Evolutionary conservation across 345 rosid genomes (phyloP), one percentile per base, ranked within the genome.

Genomic region (Chamaenerion angustifolium): DNA sequence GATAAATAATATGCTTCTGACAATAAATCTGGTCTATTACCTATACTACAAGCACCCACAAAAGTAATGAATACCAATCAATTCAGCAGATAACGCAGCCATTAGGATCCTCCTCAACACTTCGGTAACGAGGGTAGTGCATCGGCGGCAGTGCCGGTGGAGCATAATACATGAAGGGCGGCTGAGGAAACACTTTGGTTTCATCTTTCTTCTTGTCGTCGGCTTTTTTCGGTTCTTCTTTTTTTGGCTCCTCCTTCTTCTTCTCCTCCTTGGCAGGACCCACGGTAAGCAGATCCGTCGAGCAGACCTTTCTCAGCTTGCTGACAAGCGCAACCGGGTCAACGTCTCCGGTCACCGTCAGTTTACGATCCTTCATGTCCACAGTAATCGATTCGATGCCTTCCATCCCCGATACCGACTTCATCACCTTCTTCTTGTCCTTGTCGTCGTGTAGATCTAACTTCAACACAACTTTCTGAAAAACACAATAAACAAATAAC

Each of bases 391-490:
- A 62, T 16, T 56, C 60, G 48, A 46, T 69, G 76, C 88, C 88
- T 60, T 64, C 7, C 31, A 81, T 60, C 43, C 77, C 58, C 43
- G 82, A 73, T 35, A 59, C 89, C 13, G 35, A 60, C 56, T 58
- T 47, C 85, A 78, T 65, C 51, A 60, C 86, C 69, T 81, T 84
- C 51, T 68, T 62, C 68, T 64, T 81, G 48, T 8, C 45, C 62
- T 52, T 76, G 4, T 69, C 72, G 48, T 71, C 77, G 21, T 55
- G 59, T 2, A 64, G 5, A 0, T 64, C 70, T 66, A 81, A 47
- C 61, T 74, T 73, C 55, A 84, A 43, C 44, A 78, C 80, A 10
- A 71, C 71, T 73, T 73, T 75, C 86, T 84, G 82, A 55, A 56
- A 54, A 21, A 21, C 2, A 21, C 45, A 42, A 27, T 42, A 35